Base-by-base conservation (phyloP, 371 early-diverging fungal genomes). In the Capillidium heterosporum region DNA sequence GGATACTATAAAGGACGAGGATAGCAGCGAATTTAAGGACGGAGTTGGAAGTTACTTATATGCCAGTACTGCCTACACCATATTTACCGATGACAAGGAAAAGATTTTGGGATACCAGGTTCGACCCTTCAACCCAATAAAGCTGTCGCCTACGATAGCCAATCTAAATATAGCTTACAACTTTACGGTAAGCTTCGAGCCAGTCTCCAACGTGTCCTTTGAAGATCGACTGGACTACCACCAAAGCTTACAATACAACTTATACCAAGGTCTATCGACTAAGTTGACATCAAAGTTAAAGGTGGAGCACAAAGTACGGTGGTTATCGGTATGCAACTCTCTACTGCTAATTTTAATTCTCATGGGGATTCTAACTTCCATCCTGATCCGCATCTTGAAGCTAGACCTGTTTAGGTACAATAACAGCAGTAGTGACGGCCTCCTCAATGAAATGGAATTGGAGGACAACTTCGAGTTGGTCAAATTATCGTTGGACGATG, bases 261-360 rank as follows among this genome's bases (percentile, higher is more conserved):
- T 35, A 35, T 35, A 35, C 35, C 35, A 35, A 35, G 35, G 35
- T 35, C 35, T 35, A 35, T 13, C 35, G 7, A 35, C 35, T 13
- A 35, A 35, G 13, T 13, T 35, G 7, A 35, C 51, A 7, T 41
- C 40, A 19, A 13, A 13, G 1, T 13, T 40, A 59, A 23, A 44
- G 7, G 44, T 15, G 44, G 44, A 44, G 19, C 44, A 44, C 19
- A 44, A 83, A 81, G 81, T 90, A 21, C 91, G 89, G 61, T 88
- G 88, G 87, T 74, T 88, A 48, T 84, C 88, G 0, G 85, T 90
- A 56, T 71, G 78, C 61, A 88, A 88, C 63, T 85, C 87, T 1
- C 76, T 89, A 59, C 75, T 89, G 75, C 82, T 90, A 78, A 85
- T 87, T 13, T 55, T 87, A 5, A 80, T 89, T 67, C 64, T 89